Base-by-base conservation (phyloP, 2,329 filamentous ascomycete genomes). In the Westerdykella sp. region DNA sequence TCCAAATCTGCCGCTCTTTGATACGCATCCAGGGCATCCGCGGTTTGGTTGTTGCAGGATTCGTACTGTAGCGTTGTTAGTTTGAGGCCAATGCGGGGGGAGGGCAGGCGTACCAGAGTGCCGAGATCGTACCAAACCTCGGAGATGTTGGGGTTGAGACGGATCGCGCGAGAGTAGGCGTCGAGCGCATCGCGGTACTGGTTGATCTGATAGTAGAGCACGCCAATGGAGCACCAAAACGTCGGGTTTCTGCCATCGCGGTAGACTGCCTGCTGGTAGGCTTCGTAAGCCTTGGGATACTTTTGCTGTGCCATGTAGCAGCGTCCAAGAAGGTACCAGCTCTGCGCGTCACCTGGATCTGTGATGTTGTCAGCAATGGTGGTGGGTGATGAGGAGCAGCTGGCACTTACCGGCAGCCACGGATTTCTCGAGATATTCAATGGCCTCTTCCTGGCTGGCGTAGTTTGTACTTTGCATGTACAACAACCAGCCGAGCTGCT, bases 221-320 rank as follows among this genome's bases (percentile, higher is more conserved):
- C 93, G 66, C 93, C 93, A 63, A 98, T 98, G 9, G 91, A 97
- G 73, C 93, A 97, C 93, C 93, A 98, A 74, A 97, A 98, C 2
- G 93, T 97, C 14, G 93, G 93, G 66, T 97, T 97, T 55, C 93
- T 85, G 28, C 93, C 93, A 65, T 98, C 93, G 44, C 93, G 88
- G 65, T 98, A 98, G 32, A 98, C 93, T 2, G 93, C 93, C 73
- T 98, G 93, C 66, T 98, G 93, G 68, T 97, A 97, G 5, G 93
- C 91, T 65, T 98, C 93, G 59, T 97, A 97, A 0, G 93, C 93
- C 68, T 97, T 97, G 60, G 91, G 91, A 59, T 97, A 97, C 68
- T 97, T 97, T 67, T 95, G 88, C 70, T 96, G 91, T 53, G 91
- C 94, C 93, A 98, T 97, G 75, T 97, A 98, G 73, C 93, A 97